These are phyloP conservation scores for Ogataea paradorogensis DNA, from an alignment of 805 yeast species.

Conservation along the genomic window DNA sequence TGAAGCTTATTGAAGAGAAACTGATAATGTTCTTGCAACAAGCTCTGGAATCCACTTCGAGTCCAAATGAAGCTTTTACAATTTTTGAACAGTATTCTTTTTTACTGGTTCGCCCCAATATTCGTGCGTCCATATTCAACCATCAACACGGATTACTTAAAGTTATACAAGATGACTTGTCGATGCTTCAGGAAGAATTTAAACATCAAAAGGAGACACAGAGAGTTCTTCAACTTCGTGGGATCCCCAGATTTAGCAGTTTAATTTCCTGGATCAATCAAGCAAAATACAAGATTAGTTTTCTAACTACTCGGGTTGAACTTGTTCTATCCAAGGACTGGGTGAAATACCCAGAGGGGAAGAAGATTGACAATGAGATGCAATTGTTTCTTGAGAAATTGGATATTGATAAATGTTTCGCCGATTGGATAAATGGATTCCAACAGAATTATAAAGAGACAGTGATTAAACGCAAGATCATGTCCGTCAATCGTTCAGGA, in stretches of 20 bases:
- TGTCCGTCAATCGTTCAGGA: slow-evolving; percentile 34
- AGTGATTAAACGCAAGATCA: slow-evolving; percentile 26
- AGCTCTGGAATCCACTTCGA: slow-evolving; percentile 37
- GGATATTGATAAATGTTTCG: slow-evolving; percentile 40
- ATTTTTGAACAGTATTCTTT: slow-evolving; percentile 48
- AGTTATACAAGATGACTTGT: slow-evolving; percentile 47
- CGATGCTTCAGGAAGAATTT: slow-evolving; percentile 38
- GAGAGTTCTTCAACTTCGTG: slow-evolving; percentile 38
- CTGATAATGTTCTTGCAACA: slow-evolving; percentile 41
- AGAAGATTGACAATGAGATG: slow-evolving; percentile 52
- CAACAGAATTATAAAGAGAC: slow-evolving; percentile 12
- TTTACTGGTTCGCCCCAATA: slow-evolving; percentile 49
- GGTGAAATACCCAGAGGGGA: slow-evolving; percentile 65
- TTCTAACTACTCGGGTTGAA: slow-evolving; percentile 44
- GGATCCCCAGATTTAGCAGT: slow-evolving; percentile 47
- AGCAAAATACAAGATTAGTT: slow-evolving; percentile 41
- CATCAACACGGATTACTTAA: slow-evolving; percentile 51
- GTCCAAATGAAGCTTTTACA: slow-evolving; percentile 49
- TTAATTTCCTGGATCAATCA: slow-evolving; percentile 53
- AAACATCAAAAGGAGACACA: slow-evolving; percentile 33
- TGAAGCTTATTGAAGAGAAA: slow-evolving; percentile 43
- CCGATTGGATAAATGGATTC: slow-evolving; percentile 44
- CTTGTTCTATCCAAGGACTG: slow-evolving; percentile 59
- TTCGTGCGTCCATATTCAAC: slow-evolving; percentile 57
- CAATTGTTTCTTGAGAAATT: slow-evolving; percentile 43